Percentiles rank a stretch among this genome's conserved stretches.
Conservation (phyloP, 2,329 filamentous ascomycete species). For the Penicillium crustosum region DNA sequence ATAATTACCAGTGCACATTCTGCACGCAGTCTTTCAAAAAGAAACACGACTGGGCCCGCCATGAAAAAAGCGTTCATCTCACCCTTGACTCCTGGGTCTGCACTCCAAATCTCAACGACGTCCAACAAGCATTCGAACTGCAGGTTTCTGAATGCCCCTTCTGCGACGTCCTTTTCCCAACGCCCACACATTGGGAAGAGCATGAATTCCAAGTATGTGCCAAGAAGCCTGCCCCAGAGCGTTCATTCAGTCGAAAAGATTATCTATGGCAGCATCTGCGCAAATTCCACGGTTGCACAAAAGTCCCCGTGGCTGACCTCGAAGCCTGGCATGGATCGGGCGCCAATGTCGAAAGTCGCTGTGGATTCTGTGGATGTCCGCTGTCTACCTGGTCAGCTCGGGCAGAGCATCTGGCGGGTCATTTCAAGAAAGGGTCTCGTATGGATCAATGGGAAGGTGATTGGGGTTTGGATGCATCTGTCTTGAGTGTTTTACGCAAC, state of each 20-base stretch:
- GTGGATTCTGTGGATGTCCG: constrained; percentile 53
- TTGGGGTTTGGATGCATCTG: constrained; percentile 47
- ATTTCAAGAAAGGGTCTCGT: constrained; percentile 54
- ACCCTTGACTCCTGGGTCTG: constrained; percentile 47
- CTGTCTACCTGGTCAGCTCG: constrained; percentile 55
- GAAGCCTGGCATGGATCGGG: constrained; percentile 56
- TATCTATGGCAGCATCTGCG: constrained; percentile 58
- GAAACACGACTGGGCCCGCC: constrained; percentile 53
- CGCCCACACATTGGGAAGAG: constrained; percentile 48
- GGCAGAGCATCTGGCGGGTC: constrained; percentile 54
- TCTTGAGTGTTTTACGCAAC: constrained; percentile 36
- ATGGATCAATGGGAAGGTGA: constrained; percentile 59
- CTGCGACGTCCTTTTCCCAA: constrained; percentile 48
- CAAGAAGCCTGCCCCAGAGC: constrained; percentile 49
- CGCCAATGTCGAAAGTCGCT: constrained; percentile 53
- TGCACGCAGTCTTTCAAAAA: constrained; percentile 50
- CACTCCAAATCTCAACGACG: constrained; percentile 22
- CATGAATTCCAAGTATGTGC: constrained; percentile 57
- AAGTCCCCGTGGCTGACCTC: constrained; percentile 51
- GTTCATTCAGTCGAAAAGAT: constrained; percentile 60
- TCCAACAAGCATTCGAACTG: constrained; percentile 12
- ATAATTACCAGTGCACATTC: constrained; percentile 50
- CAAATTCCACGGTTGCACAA: constrained; percentile 55
- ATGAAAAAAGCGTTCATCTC: constrained; percentile 53
- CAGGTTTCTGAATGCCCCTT: constrained; percentile 45